Percentiles rank a stretch among this genome's conserved stretches.
These are phyloP conservation scores for Teunomyces aglyptinius DNA, from an alignment of 805 yeast species.

Conservation along the genomic window DNA sequence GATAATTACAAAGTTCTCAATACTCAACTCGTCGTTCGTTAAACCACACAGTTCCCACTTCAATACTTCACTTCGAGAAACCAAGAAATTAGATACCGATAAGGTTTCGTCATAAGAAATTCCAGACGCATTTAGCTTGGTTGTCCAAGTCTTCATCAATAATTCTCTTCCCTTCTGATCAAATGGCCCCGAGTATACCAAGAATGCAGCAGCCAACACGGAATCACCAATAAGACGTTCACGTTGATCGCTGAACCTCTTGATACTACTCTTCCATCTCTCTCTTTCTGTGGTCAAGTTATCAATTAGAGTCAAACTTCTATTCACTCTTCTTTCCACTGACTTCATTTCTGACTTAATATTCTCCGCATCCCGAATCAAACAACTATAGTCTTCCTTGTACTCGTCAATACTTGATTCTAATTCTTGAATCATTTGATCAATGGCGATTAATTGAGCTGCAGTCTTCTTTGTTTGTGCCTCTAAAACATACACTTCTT, in stretches of 20 bases:
- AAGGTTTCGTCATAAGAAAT: conserved; percentile 41
- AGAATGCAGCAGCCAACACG: conserved; percentile 58
- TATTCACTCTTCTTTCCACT: conserved; percentile 57
- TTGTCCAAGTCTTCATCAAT: conserved; percentile 36
- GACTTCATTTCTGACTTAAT: conserved; percentile 67
- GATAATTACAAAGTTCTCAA: conserved; percentile 63
- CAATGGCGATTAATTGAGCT: conserved; percentile 71
- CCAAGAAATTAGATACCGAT: conserved; percentile 34
- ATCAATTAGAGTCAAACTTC: conserved; percentile 63
- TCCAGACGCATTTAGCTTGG: conserved; percentile 28
- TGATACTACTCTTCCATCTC: conserved; percentile 70
- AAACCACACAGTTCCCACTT: conserved; percentile 56
- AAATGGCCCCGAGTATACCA: conserved; percentile 58
- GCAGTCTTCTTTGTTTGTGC: conserved; percentile 56
- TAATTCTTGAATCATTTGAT: conserved; percentile 76
- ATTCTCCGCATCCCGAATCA: conserved; percentile 77
- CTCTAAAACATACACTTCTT: conserved; percentile 63
- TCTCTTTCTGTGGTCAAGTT: conserved; percentile 63
- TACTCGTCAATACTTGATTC: conserved; percentile 65
- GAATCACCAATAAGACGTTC: conserved; percentile 61
- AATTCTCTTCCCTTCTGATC: conserved; percentile 48
- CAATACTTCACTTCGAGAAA: conserved; percentile 38
- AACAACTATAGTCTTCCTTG: conserved; percentile 63
- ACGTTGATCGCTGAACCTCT: conserved; percentile 46
- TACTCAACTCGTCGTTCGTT: conserved; percentile 55